These are phyloP conservation scores for Raphanus hybrid DNA, from an alignment of 441 rosid species.

Conservation along the genomic window DNA sequence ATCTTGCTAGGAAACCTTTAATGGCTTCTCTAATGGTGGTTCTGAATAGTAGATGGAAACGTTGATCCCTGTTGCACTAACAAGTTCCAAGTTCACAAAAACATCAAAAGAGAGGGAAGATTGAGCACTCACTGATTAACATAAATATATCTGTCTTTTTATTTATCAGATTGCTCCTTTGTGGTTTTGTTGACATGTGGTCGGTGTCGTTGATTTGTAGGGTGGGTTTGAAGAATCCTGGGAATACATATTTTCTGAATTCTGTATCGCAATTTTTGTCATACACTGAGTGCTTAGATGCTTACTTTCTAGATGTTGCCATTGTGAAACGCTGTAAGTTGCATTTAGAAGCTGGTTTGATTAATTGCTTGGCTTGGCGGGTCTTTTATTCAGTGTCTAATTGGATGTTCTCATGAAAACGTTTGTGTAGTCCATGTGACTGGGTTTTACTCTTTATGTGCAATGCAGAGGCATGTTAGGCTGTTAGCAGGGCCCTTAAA, in stretches of 20 bases:
- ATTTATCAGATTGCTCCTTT: no score
- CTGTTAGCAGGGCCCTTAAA: slow-evolving; percentile 57
- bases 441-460: slow-evolving; percentile 97
- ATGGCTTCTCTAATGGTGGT: no score
- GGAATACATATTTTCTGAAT: slow-evolving; percentile 95
- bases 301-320: slow-evolving; percentile 80
- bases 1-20: no score
- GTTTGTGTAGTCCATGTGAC: slow-evolving; percentile 71
- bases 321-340: slow-evolving; percentile 83
- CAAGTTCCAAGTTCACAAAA: no score
- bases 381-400: no score
- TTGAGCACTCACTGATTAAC: no score
- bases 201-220: slow-evolving; percentile 45
- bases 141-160: no score
- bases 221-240: slow-evolving; percentile 93
- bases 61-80: no score
- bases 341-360: background rate
- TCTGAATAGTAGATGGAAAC: no score
- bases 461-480: slow-evolving; percentile 89
- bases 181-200: no score
- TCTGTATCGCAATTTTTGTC: slow-evolving; percentile 93
- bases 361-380: background rate
- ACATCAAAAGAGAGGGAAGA: no score
- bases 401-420: background rate
- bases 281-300: slow-evolving; percentile 92